Evolutionary conservation across 2,329 filamentous ascomycete genomes (phyloP), one percentile per base, ranked within the genome.

Genomic region (Hypoxylon sp.): DNA sequence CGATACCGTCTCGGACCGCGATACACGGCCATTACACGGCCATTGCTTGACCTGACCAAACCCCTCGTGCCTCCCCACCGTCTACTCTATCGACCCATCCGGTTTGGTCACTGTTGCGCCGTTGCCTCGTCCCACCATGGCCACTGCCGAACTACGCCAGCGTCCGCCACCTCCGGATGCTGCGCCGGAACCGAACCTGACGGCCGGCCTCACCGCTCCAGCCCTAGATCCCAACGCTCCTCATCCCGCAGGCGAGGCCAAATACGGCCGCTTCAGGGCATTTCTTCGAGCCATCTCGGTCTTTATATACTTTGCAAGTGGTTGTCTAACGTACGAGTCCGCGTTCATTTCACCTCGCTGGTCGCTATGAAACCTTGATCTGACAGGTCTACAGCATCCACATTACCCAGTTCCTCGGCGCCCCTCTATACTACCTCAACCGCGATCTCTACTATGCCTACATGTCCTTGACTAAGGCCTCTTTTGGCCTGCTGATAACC

Each of bases 391-490:
- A 11, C 69, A 91, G 88, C 14, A 88, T 91, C 73, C 86, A 87
- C 71, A 77, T 87, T 16, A 93, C 92, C 5, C 93, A 97, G 74
- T 83, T 93, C 67, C 80, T 96, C 61, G 93, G 93, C 32, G 80
- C 87, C 0, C 92, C 92, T 1, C 79, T 97, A 49, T 96, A 96
- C 76, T 85, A 89, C 65, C 81, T 93, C 73, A 91, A 93, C 76
- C 87, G 87, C 61, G 89, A 93, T 46, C 86, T 91, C 74, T 97
- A 93, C 81, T 91, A 96, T 78, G 86, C 89, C 67, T 96, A 93
- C 80, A 96, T 97, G 87, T 89, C 92, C 40, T 86, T 93, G 77
- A 96, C 93, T 9, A 97, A 97, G 78, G 88, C 92, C 74, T 92
- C 87, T 1, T 96, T 96, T 77, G 92, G 91, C 36, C 84, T 96